A percentile compares a stretch with the other conserved stretches of the same genome.
These are phyloP conservation scores for Lactarius vividus DNA, from an alignment of 768 basidiomycete species.

Conservation along the genomic window DNA sequence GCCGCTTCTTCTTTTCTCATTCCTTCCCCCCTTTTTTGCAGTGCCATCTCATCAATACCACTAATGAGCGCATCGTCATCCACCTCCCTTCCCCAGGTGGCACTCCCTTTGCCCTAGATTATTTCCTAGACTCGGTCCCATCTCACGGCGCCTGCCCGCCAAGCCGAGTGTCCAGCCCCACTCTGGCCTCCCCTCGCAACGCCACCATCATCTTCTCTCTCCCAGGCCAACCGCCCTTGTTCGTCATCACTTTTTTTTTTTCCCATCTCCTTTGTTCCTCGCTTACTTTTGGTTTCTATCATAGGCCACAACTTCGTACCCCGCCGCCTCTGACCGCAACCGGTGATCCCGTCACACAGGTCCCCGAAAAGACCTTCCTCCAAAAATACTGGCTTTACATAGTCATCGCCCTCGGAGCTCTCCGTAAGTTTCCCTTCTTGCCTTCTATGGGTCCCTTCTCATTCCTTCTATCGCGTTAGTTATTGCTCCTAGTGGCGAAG, in stretches of 20 bases:
- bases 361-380: slow-evolving; percentile 72
- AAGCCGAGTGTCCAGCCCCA: slow-evolving; percentile 8
- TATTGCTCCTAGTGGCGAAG: slow-evolving; percentile 19
- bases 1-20: slow-evolving; percentile 6
- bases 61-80: slow-evolving; percentile 55
- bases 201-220: slow-evolving; percentile 49
- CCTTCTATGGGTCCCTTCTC: background rate
- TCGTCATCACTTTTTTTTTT: slow-evolving; percentile 31
- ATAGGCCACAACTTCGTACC: slow-evolving; percentile 63
- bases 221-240: slow-evolving; percentile 57
- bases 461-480: slow-evolving; percentile 3
- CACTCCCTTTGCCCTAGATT: slow-evolving; percentile 64
- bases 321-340: slow-evolving; percentile 66
- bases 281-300: background rate
- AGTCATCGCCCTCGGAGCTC: slow-evolving; percentile 51
- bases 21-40: slow-evolving; percentile 32
- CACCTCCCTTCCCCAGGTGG: slow-evolving; percentile 45
- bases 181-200: slow-evolving; percentile 38
- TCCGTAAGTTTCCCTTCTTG: slow-evolving; percentile 46
- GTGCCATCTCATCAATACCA: slow-evolving; percentile 63
- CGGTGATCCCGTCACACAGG: slow-evolving; percentile 59
- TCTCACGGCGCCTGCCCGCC: slow-evolving; percentile 63
- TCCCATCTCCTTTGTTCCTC: slow-evolving; percentile 14
- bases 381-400: slow-evolving; percentile 94
- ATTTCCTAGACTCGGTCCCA: slow-evolving; percentile 67